phyloP scores from a whole-genome alignment of 164 flowering plant genomes.

The Saururus chinensis region DNA sequence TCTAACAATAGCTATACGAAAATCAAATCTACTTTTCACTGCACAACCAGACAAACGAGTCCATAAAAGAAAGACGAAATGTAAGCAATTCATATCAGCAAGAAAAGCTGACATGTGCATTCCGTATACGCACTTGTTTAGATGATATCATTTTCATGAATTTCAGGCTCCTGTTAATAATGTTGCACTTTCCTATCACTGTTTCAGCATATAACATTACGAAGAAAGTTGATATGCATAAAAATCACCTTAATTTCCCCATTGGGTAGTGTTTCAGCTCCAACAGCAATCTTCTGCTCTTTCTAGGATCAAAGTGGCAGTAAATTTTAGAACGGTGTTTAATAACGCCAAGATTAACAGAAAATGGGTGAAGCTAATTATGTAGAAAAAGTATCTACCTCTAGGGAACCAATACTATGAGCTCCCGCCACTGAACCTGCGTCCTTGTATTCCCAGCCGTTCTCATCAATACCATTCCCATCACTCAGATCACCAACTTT shows the following conservation, averaged over 20 bases:
- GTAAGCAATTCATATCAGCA: not conserved
- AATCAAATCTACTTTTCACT: too few relatives aligned
- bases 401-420: not conserved
- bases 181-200: too few relatives aligned
- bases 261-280: not conserved
- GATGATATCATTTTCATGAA: not conserved
- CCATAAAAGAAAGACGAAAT: not conserved
- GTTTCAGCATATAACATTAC: not conserved
- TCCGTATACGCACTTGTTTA: not conserved
- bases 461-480: conserved; percentile 12
- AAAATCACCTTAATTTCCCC: not conserved
- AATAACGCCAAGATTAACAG: too few relatives aligned
- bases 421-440: conserved; percentile 8
- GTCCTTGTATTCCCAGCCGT: conserved; percentile 53
- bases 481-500: conserved; percentile 7
- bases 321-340: too few relatives aligned
- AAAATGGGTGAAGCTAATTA: not conserved
- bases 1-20: not conserved
- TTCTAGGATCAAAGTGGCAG: not conserved
- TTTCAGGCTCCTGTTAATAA: not conserved
- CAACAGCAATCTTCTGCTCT: not conserved
- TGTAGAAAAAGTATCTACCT: not conserved
- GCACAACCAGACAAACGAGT: not conserved
- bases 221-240: not conserved
- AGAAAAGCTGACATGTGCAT: not conserved